phyloP scores from a whole-genome alignment of 1,139 yeast species.

The Yamadazyma siamensis region DNA sequence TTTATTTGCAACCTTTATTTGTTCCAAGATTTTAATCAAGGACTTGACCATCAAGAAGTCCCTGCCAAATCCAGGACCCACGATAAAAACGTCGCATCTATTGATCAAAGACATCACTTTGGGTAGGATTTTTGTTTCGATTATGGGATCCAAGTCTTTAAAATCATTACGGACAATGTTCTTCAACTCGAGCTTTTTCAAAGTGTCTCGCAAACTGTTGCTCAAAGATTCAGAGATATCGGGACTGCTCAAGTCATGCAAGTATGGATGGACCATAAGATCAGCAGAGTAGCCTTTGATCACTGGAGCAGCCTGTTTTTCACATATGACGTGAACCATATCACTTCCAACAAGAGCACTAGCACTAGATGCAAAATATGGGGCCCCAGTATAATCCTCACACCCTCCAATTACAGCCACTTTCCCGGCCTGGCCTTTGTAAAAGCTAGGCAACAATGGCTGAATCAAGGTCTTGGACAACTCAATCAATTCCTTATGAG shows the following conservation, averaged over 20 bases:
- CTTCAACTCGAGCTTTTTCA: conserved; percentile 15
- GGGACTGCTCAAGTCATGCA: conserved; percentile 36
- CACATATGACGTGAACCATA: conserved; percentile 84
- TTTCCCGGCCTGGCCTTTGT: conserved; percentile 93
- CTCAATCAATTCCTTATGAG: conserved; percentile 46
- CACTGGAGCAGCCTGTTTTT: conserved; percentile 68
- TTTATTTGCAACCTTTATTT: conserved; percentile 46
- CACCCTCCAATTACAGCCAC: conserved; percentile 90
- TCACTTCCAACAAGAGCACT: conserved; percentile 86
- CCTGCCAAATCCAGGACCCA: conserved; percentile 95
- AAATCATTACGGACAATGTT: conserved; percentile 19
- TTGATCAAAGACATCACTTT: conserved; percentile 53
- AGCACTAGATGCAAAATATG: conserved; percentile 84
- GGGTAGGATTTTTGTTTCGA: conserved; percentile 48
- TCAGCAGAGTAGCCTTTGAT: conserved; percentile 90
- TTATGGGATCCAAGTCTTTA: conserved; percentile 24
- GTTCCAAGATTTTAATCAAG: conserved; percentile 54
- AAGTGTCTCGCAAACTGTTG: too few species aligned
- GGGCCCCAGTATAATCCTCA: conserved; percentile 96
- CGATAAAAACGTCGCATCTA: conserved; percentile 74
- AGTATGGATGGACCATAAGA: conserved; percentile 92
- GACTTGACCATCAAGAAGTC: conserved; percentile 66
- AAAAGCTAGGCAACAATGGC: conserved; percentile 67
- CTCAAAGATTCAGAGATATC: conserved; percentile 11
- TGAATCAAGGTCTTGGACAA: conserved; percentile 62